These are phyloP conservation scores for Schwanniomyces sp. DNA, from an alignment of 805 yeast species.

Conservation along the genomic window DNA sequence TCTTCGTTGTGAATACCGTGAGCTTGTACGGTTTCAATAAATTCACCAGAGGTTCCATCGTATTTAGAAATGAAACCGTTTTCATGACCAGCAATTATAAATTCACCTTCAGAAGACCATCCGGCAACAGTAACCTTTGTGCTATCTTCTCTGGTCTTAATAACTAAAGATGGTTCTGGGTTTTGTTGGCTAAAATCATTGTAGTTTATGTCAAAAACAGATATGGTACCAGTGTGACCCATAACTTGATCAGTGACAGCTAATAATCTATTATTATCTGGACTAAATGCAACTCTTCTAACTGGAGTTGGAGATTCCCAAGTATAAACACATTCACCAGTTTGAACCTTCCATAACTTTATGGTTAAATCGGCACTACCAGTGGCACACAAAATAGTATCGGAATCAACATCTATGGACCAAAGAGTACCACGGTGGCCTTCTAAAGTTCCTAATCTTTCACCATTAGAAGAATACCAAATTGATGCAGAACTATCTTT, in stretches of 20 bases:
- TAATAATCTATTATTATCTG: constrained; percentile 65
- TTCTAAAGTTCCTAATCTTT: constrained; percentile 87
- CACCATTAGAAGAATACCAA: constrained; percentile 96
- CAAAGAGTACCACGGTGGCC: constrained; percentile 91
- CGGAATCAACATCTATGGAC: constrained; percentile 83
- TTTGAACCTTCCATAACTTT: constrained; percentile 79
- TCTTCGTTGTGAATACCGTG: constrained; percentile 67
- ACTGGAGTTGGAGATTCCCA: constrained; percentile 84
- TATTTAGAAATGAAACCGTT: constrained; percentile 84
- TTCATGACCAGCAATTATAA: constrained; percentile 82
- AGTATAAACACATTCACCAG: constrained; percentile 72
- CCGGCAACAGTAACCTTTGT: constrained; percentile 78
- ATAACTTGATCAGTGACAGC: constrained; percentile 88
- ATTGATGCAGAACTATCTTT: constrained; percentile 87
- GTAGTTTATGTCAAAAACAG: constrained; percentile 62
- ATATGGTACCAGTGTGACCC: constrained; percentile 81
- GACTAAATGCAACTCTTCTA: constrained; percentile 83
- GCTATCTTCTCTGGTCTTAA: constrained; percentile 57
- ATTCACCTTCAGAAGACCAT: constrained; percentile 76
- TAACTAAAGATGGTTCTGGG: constrained; percentile 56
- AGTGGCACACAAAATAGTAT: constrained; percentile 71
- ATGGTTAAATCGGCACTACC: constrained; percentile 89
- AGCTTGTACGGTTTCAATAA: constrained; percentile 54
- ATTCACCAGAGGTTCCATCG: constrained; percentile 73
- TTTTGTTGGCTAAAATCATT: constrained; percentile 44